phyloP scores from a whole-genome alignment of 192 early-diverging fungal genomes.

The Pecoramyces ruminantium region DNA sequence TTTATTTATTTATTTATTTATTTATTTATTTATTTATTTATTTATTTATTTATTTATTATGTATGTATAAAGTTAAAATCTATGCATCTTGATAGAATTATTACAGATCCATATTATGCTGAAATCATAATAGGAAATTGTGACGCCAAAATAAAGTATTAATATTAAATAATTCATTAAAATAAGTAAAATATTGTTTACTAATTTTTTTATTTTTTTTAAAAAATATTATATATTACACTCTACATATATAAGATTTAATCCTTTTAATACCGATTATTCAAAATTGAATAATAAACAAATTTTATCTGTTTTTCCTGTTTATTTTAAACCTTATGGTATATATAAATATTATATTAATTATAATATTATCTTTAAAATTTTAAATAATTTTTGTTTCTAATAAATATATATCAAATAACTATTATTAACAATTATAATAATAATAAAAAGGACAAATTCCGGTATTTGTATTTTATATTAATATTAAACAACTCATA shows the following conservation, averaged over 20 bases:
- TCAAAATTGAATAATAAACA: constrained; percentile 9
- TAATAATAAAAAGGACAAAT: constrained; percentile 5
- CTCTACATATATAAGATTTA: constrained; percentile 9
- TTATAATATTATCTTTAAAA: too few relatives aligned
- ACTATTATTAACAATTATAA: too few relatives aligned
- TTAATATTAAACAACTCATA: constrained; percentile 32
- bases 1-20: neutral
- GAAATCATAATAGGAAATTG: constrained; percentile 36
- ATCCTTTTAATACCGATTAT: constrained; percentile 10
- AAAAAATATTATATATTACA: constrained; percentile 3
- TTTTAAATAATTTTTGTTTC: too few relatives aligned
- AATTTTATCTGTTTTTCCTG: constrained; percentile 17
- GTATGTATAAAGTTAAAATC: constrained; percentile 71
- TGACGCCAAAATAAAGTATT: constrained; percentile 26
- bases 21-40: constrained; percentile 10
- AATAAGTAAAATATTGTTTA: too few relatives aligned
- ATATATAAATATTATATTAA: neutral
- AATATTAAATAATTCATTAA: neutral
- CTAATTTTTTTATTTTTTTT: neutral
- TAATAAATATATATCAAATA: too few relatives aligned
- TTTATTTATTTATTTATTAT: constrained; percentile 29
- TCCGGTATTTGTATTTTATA: constrained; percentile 6
- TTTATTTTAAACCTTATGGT: constrained; percentile 5
- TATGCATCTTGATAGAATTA: constrained; percentile 50
- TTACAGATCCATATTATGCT: constrained; percentile 23